These are phyloP conservation scores for Tulasnella sp. DNA, from an alignment of 768 basidiomycete species.

Conservation along the genomic window DNA sequence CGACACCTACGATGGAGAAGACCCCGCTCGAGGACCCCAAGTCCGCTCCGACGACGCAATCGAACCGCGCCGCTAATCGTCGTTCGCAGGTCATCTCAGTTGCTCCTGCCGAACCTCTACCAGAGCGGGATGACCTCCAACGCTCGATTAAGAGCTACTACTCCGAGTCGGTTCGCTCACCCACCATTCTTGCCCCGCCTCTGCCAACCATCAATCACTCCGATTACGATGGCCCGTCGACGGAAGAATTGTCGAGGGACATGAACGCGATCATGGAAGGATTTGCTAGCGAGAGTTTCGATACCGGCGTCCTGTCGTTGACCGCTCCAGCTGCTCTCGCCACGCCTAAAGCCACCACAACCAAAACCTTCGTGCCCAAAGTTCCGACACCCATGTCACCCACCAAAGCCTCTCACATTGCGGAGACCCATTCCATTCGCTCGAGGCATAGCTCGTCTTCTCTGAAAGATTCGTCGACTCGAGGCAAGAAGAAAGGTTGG, in stretches of 20 bases:
- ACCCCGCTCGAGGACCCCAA: neutral
- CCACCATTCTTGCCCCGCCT: neutral
- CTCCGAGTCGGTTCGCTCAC: neutral
- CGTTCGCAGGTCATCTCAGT: neutral
- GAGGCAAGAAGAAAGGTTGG: conserved; percentile 10
- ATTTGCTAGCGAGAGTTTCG: neutral
- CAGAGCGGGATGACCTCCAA: conserved; percentile 4
- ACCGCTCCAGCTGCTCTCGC: neutral
- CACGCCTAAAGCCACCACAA: neutral
- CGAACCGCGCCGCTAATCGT: neutral
- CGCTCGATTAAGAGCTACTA: conserved; percentile 10
- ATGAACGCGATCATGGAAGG: conserved; percentile 5
- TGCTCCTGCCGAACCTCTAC: neutral
- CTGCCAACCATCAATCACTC: conserved; percentile 8
- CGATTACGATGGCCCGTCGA: neutral
- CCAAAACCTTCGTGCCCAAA: neutral
- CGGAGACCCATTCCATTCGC: conserved; percentile 3
- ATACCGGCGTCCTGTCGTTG: conserved; percentile 4
- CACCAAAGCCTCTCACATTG: neutral
- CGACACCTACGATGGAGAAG: conserved; percentile 5
- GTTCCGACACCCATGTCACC: neutral
- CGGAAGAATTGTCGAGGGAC: neutral
- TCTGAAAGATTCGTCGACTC: neutral
- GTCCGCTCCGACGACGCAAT: neutral
- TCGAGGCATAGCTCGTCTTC: conserved; percentile 1